Evolutionary conservation across 1,284 basidiomycete species (phyloP).

Genomic region (Hemileia vastatrix): DNA sequence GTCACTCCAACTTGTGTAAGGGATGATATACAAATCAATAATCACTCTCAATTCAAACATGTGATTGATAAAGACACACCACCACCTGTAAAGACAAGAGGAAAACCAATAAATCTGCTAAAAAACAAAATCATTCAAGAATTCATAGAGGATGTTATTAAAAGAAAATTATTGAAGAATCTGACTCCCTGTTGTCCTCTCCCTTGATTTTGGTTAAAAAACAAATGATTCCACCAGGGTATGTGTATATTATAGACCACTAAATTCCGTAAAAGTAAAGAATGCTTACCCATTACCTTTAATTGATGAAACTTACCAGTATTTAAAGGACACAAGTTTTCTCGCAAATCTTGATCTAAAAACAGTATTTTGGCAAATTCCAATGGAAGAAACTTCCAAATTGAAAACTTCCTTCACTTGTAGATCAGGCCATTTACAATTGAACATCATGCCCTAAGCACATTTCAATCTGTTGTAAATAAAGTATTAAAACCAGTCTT

Average conservation of each 20-base stretch:
- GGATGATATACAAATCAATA: neutral
- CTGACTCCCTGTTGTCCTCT: neutral
- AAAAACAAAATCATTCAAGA: neutral
- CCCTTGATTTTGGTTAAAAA: neutral
- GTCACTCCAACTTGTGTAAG: neutral
- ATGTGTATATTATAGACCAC: constrained; percentile 6
- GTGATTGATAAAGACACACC: neutral
- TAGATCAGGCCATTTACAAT: neutral
- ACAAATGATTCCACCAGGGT: neutral
- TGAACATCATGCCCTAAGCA: constrained; percentile 9
- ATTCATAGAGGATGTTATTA: neutral
- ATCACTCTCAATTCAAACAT: neutral
- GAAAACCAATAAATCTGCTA: too few species aligned
- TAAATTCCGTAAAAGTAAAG: neutral
- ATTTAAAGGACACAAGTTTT: neutral
- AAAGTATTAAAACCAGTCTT: neutral
- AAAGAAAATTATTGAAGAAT: neutral
- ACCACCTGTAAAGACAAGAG: neutral
- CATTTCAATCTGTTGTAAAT: constrained; percentile 43
- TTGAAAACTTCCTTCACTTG: neutral
- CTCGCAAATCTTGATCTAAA: neutral
- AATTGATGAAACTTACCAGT: neutral
- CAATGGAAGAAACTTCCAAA: neutral
- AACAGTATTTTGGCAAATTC: neutral
- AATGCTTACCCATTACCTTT: neutral